Percentiles rank a stretch among this genome's conserved stretches.
These are phyloP conservation scores for Globisporangium splendens DNA, from an alignment of 352 stramenopile species.

Conservation along the genomic window DNA sequence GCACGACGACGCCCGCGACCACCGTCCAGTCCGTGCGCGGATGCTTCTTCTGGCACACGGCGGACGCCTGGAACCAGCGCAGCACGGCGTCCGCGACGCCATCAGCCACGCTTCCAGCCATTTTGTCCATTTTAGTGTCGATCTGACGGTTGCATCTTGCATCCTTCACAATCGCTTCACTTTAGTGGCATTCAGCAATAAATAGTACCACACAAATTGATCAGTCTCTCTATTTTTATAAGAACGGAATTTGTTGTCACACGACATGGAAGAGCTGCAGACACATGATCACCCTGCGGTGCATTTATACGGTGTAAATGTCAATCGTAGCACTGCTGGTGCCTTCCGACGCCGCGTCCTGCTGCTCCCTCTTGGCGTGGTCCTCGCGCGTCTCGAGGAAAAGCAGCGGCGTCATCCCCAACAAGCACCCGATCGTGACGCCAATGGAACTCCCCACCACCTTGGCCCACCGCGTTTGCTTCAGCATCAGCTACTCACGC, in stretches of 20 bases:
- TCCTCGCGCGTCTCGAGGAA: slow-evolving; percentile 68
- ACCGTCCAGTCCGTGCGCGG: slow-evolving; percentile 56
- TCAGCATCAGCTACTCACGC: slow-evolving; percentile 48
- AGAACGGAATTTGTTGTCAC: neutral
- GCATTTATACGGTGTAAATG: slow-evolving; percentile 2
- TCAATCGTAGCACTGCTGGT: slow-evolving; percentile 4
- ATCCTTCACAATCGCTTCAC: neutral
- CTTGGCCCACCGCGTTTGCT: slow-evolving; percentile 63
- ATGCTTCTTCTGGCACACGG: slow-evolving; percentile 60
- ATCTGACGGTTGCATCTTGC: too few relatives aligned
- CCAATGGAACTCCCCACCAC: slow-evolving; percentile 61
- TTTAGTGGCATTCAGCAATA: slow-evolving; percentile 16
- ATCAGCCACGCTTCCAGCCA: slow-evolving; percentile 13
- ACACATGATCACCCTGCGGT: neutral
- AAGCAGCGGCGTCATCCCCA: slow-evolving; percentile 72
- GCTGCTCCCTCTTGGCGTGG: slow-evolving; percentile 12
- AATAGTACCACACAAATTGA: slow-evolving; percentile 3
- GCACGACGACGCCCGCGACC: slow-evolving; percentile 50
- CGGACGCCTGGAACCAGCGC: slow-evolving; percentile 51
- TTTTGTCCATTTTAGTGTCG: slow-evolving; percentile 4
- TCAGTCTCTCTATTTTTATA: neutral
- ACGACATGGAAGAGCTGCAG: neutral
- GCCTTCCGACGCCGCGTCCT: neutral
- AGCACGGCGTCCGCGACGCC: slow-evolving; percentile 44
- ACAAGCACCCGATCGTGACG: slow-evolving; percentile 69